Evolutionary conservation across 164 flowering plant species (phyloP), one percentile per base, ranked within the genome.

Genomic region (Piper betle): DNA sequence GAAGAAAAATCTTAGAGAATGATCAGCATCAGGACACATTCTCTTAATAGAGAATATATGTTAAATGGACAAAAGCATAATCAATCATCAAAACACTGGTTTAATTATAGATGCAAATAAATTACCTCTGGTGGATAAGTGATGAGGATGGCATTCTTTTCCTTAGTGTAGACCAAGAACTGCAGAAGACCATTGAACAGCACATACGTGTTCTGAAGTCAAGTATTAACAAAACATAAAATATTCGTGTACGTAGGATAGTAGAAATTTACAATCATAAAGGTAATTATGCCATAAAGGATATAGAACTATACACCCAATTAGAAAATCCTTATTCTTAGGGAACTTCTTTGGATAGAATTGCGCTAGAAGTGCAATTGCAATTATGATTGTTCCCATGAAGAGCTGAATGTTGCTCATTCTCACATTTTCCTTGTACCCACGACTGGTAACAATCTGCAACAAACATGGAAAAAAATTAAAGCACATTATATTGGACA

Each of bases 321-420:
- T 80, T 70, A 93, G 76, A 59, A 93, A 76, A 48, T 86, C 73
- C 60, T 68, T 67, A 65, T 93, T 93, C 73, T 85, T 87, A 0
- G 99, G 97, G 73, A 90, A 90, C 69, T 90, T 90, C 87, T 88
- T 90, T 19, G 81, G 80, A 76, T 93, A 85, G 71, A 93, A 93
- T 67, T 90, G 97, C 53, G 97, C 99, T 3, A 85, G 69, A 4
- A 93, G 81, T 7, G 97, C 97, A 57, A 90, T 80, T 52, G 70
- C 65, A 2, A 93, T 86, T 59, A 90, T 82, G 41, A 83, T 61
- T 5, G 73, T 60, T 57, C 97, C 99, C 68, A 90, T 19, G 20
- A 84, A 62, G 79, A 88, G 69, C 60, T 77, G 78, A 0, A 84
- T 48, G 70, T 93, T 93, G 74, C 97, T 90, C 82, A 88, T 39